phyloP scores from a whole-genome alignment of 179 eudicot species.

The Sideroxylon spinosum region DNA sequence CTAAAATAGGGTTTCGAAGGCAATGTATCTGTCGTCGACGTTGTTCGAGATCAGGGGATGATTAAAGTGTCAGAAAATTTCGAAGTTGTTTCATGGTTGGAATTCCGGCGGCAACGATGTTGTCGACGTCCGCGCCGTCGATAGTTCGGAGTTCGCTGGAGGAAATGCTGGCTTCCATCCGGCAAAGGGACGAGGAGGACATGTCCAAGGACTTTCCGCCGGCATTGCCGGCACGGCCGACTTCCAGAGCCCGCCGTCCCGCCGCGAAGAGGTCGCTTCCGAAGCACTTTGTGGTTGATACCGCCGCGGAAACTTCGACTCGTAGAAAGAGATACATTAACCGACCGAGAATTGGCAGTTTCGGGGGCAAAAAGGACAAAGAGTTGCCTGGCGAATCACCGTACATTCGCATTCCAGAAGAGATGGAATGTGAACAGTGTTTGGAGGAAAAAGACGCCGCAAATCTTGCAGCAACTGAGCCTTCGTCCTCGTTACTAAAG shows the following conservation, averaged over 20 bases:
- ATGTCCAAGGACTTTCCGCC: constrained; percentile 64
- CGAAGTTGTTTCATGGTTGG: not conserved
- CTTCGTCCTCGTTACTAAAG: constrained; percentile 24
- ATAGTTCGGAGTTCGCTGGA: constrained; percentile 62
- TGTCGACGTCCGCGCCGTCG: constrained; percentile 43
- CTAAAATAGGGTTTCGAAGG: constrained; percentile 13
- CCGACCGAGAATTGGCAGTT: constrained; percentile 34
- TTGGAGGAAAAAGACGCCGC: constrained; percentile 29
- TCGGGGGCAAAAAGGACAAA: constrained; percentile 48
- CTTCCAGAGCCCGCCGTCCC: constrained; percentile 59
- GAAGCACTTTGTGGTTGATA: constrained; percentile 31
- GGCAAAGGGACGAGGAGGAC: constrained; percentile 45
- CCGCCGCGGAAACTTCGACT: not conserved
- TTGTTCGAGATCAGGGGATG: constrained; percentile 16
- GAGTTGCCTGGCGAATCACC: constrained; percentile 49
- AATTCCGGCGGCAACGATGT: constrained; percentile 23
- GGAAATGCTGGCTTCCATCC: constrained; percentile 78
- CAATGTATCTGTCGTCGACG: constrained; percentile 23
- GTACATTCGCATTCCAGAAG: constrained; percentile 29
- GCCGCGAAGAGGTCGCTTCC: constrained; percentile 48
- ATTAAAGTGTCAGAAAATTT: not conserved
- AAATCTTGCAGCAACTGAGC: constrained; percentile 22
- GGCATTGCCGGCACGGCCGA: constrained; percentile 68
- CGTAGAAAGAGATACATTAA: constrained; percentile 20
- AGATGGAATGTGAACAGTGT: constrained; percentile 19